Evolutionary conservation across 2,329 filamentous ascomycete genomes (phyloP).

Genomic region (Apiospora kogelbergensis): DNA sequence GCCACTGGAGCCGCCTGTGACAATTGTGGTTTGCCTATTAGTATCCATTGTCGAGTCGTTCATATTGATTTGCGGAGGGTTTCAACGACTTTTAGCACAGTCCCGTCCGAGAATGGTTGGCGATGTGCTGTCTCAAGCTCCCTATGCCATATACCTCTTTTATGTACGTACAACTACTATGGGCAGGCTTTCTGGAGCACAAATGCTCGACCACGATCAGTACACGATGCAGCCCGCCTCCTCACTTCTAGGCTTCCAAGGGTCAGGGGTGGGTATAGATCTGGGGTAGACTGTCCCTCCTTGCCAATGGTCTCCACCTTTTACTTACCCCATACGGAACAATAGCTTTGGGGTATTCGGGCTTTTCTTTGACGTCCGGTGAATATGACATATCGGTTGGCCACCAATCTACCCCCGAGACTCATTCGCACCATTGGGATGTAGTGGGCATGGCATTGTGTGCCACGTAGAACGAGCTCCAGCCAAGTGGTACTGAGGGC

Average conservation of each 20-base stretch:
- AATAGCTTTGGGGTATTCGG: not conserved
- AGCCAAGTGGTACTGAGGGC: too few relatives aligned
- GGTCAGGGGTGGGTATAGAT: not conserved
- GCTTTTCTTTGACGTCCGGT: not conserved
- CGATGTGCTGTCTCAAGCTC: not conserved
- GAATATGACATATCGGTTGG: not conserved
- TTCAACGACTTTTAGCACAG: not conserved
- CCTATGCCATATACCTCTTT: not conserved
- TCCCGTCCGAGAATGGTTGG: not conserved
- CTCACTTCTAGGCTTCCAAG: not conserved
- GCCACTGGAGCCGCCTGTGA: constrained; percentile 37
- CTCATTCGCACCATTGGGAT: not conserved
- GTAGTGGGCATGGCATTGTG: not conserved
- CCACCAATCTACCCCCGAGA: not conserved
- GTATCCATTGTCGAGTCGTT: not conserved
- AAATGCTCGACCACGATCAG: too few relatives aligned
- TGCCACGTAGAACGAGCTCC: not conserved
- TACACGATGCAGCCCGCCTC: not conserved
- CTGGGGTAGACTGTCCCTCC: not conserved
- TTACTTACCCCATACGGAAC: not conserved
- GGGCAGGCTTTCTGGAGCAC: too few relatives aligned
- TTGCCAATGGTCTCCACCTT: not conserved
- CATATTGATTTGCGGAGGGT: not conserved
- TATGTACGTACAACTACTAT: not conserved
- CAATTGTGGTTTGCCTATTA: constrained; percentile 17